Evolutionary conservation across 2,329 filamentous ascomycete genomes (phyloP).

Genomic region (Rosellinia necatrix): DNA sequence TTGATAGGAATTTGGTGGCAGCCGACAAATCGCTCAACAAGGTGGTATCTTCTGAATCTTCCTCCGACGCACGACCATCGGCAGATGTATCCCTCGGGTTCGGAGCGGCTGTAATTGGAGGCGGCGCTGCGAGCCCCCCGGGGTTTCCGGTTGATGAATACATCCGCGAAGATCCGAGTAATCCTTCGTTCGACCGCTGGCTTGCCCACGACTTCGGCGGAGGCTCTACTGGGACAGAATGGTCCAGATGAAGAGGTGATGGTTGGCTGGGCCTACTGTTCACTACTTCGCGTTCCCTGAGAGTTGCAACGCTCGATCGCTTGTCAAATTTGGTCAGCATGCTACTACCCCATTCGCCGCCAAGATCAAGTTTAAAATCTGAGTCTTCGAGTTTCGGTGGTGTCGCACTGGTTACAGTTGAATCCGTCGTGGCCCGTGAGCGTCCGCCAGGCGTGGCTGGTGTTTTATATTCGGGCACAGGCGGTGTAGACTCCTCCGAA

Average conservation of each 20-base stretch:
- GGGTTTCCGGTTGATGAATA: conserved; percentile 39
- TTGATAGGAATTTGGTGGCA: conserved; percentile 52
- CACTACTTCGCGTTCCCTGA: conserved; percentile 53
- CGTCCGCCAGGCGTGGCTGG: conserved; percentile 43
- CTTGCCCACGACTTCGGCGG: conserved; percentile 57
- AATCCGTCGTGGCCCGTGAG: conserved; percentile 56
- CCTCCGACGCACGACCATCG: conserved; percentile 40
- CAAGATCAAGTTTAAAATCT: conserved; percentile 56
- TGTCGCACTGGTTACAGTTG: conserved; percentile 58
- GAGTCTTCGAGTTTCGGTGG: conserved; percentile 53
- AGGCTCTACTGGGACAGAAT: conserved; percentile 50
- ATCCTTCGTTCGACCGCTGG: conserved; percentile 55
- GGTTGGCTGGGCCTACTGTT: conserved; percentile 51
- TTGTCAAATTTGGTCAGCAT: conserved; percentile 63
- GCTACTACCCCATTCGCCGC: conserved; percentile 61
- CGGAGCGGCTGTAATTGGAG: conserved; percentile 27
- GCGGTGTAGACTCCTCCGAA: conserved; percentile 45
- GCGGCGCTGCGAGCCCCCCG: conserved; percentile 44
- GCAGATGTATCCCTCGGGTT: conserved; percentile 34
- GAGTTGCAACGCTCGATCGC: conserved; percentile 55
- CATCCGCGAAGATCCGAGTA: conserved; percentile 47
- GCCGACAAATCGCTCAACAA: conserved; percentile 58
- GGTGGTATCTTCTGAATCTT: conserved; percentile 58
- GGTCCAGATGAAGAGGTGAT: conserved; percentile 54
- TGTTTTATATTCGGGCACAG: conserved; percentile 41